Percentiles rank a stretch among this genome's conserved stretches.
These are phyloP conservation scores for Clitopilus passeckerianus DNA, from an alignment of 768 basidiomycete genomes.

Conservation along the genomic window DNA sequence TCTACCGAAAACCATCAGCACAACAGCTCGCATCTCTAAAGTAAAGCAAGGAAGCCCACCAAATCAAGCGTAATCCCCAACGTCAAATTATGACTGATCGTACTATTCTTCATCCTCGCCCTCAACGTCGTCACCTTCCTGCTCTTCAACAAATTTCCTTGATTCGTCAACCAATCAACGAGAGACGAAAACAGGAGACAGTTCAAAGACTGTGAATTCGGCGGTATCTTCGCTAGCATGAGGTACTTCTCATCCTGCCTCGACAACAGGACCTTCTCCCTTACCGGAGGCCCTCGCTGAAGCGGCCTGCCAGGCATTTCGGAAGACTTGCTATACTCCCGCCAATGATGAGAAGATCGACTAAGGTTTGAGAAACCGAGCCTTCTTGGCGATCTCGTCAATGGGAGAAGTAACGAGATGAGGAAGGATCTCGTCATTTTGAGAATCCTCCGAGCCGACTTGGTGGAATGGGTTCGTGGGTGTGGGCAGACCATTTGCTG, in stretches of 20 bases:
- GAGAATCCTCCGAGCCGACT: conserved; percentile 11
- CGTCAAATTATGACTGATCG: conserved; percentile 59
- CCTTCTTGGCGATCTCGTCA: conserved; percentile 6
- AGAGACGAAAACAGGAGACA: conserved; percentile 67
- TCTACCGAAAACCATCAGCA: conserved; percentile 30
- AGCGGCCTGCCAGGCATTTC: background rate
- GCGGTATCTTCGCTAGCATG: conserved; percentile 51
- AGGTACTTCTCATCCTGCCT: conserved; percentile 40
- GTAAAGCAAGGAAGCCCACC: no score
- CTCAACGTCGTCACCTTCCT: conserved; percentile 53
- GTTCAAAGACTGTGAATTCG: conserved; percentile 56
- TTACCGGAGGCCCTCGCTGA: background rate
- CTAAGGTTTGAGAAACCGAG: background rate
- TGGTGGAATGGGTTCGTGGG: background rate
- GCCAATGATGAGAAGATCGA: background rate
- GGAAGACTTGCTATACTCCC: background rate
- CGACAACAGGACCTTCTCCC: conserved; percentile 30
- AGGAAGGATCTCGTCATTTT: conserved; percentile 18
- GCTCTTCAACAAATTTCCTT: conserved; percentile 51
- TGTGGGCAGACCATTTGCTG: conserved; percentile 2
- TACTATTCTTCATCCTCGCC: conserved; percentile 41
- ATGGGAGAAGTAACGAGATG: conserved; percentile 18
- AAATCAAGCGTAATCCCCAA: conserved; percentile 67
- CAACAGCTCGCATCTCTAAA: no score
- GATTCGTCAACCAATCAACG: conserved; percentile 35